phyloP scores from a whole-genome alignment of 306 rosid genomes.

The Begonia peltatifolia region DNA sequence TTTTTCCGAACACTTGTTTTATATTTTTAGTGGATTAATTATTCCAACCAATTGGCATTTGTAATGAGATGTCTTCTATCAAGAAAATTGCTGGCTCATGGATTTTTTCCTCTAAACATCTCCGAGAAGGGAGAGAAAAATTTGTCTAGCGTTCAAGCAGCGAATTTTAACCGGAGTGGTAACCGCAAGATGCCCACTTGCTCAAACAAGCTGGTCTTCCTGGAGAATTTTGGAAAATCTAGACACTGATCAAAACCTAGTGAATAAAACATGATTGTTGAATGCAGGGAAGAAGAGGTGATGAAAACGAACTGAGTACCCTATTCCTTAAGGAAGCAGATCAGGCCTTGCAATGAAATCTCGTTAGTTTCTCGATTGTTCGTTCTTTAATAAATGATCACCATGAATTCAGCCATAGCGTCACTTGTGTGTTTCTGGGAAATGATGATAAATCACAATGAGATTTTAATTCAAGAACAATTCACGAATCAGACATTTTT shows the following conservation, averaged over 20 bases:
- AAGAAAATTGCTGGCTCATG: conserved; percentile 51
- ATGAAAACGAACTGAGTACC: conserved; percentile 53
- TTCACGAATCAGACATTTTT: too few species aligned
- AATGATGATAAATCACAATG: too few species aligned
- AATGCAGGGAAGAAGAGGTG: conserved; percentile 7
- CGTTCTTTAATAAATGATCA: too few species aligned
- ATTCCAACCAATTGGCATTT: not conserved
- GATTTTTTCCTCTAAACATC: conserved; percentile 39
- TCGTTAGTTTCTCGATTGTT: too few species aligned
- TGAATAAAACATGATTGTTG: conserved; percentile 21
- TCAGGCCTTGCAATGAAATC: conserved; percentile 53
- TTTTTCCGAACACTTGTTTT: not conserved
- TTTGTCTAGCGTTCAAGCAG: conserved; percentile 16
- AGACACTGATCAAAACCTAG: not conserved
- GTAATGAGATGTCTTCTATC: conserved; percentile 67
- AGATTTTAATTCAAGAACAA: too few species aligned
- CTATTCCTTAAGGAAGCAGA: conserved; percentile 83
- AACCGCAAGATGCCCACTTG: conserved; percentile 70
- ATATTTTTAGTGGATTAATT: conserved; percentile 1
- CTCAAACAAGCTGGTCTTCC: conserved; percentile 59
- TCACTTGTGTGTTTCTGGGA: too few species aligned
- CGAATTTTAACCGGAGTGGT: conserved; percentile 90
- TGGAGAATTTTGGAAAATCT: conserved; percentile 26
- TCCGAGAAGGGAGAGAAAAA: conserved; percentile 25
- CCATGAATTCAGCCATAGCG: too few species aligned